phyloP scores from a whole-genome alignment of 2,329 filamentous ascomycete genomes.

The Pseudogymnoascus verrucosus region DNA sequence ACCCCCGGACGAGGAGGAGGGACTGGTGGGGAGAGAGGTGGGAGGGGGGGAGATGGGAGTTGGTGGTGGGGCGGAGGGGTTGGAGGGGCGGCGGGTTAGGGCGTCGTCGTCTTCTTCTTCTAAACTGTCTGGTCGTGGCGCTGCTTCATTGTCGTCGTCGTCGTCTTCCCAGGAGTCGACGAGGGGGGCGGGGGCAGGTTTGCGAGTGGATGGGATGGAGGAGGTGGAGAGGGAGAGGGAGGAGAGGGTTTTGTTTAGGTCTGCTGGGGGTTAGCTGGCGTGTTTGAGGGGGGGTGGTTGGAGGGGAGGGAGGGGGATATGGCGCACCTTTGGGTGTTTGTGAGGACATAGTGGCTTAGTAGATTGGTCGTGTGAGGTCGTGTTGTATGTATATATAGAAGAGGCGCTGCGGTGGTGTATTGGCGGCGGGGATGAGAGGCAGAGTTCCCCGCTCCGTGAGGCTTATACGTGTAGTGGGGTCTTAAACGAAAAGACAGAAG shows the following conservation, averaged over 20 bases:
- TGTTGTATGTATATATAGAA: not conserved
- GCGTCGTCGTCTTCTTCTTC: not conserved
- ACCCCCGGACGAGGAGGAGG: not conserved
- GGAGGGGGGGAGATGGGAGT: constrained; percentile 54
- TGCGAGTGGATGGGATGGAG: not conserved
- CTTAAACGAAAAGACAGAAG: too few species aligned
- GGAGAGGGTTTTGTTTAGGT: not conserved
- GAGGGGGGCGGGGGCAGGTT: not conserved
- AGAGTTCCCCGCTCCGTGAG: not conserved
- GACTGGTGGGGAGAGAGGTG: constrained; percentile 21
- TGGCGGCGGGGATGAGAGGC: too few species aligned
- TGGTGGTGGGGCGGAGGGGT: constrained; percentile 52
- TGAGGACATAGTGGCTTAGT: not conserved
- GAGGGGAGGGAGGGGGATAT: not conserved
- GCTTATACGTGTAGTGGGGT: not conserved
- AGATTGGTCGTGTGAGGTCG: not conserved
- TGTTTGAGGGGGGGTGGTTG: too few species aligned
- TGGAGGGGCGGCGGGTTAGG: constrained; percentile 19
- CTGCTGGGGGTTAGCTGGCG: not conserved
- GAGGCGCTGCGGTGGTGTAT: not conserved
- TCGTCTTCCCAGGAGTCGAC: constrained; percentile 77
- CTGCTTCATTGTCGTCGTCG: constrained; percentile 31
- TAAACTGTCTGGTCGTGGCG: constrained; percentile 20
- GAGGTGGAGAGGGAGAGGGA: not conserved
- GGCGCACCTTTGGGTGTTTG: not conserved